Conservation (phyloP, 2,329 filamentous ascomycete species). For the Xylariaceae sp. region DNA sequence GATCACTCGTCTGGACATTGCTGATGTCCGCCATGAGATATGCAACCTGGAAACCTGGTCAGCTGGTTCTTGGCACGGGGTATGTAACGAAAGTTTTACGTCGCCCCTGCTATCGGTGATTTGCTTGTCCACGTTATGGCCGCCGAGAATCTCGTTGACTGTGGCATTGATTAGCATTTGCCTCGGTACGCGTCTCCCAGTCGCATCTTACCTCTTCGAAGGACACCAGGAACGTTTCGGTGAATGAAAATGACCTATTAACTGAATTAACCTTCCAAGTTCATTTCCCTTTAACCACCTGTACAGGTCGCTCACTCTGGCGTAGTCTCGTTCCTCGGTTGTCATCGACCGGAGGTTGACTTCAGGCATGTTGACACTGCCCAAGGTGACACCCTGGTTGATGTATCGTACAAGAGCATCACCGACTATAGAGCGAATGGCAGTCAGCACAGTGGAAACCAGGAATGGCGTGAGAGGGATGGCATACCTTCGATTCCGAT, state of each 20-base stretch:
- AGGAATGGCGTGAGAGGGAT: background rate
- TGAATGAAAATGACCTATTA: constrained; percentile 84
- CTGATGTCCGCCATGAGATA: constrained; percentile 98
- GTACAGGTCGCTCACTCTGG: constrained; percentile 53
- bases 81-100: constrained; percentile 39
- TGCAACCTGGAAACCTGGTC: constrained; percentile 52
- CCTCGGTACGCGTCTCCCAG: no score
- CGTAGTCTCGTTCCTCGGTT: constrained; percentile 81
- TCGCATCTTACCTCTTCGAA: constrained; percentile 61
- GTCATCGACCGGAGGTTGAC: constrained; percentile 85
- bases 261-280: constrained; percentile 17
- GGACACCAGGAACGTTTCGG: constrained; percentile 90
- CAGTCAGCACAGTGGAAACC: background rate
- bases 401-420: constrained; percentile 89
- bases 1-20: constrained; percentile 71
- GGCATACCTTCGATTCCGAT: constrained; percentile 76
- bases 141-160: constrained; percentile 91
- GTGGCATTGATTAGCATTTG: constrained; percentile 11
- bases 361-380: constrained; percentile 96
- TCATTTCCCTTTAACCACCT: background rate
- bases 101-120: constrained; percentile 94
- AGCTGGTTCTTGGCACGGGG: no score
- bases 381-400: constrained; percentile 86
- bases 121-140: constrained; percentile 98
- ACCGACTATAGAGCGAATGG: constrained; percentile 50